phyloP scores from a whole-genome alignment of 306 rosid species.

The Ziziphus jujuba region DNA sequence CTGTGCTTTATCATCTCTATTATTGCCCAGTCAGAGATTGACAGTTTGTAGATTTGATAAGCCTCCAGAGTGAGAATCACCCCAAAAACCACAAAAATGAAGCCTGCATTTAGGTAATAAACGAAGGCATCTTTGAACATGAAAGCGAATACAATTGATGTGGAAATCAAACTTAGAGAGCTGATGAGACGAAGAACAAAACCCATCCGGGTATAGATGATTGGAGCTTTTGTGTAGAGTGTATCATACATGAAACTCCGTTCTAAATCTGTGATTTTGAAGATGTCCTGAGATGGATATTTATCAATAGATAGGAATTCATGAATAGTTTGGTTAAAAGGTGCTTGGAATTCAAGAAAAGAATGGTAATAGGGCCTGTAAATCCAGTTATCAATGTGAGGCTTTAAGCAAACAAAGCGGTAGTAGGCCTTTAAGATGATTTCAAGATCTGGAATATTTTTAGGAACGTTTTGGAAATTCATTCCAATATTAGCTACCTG shows the following conservation, averaged over 20 bases:
- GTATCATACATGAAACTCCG: slow-evolving; percentile 70
- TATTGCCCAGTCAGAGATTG: slow-evolving; percentile 61
- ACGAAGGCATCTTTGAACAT: too few species aligned
- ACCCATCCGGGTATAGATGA: slow-evolving; percentile 52
- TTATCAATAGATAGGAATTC: too few species aligned
- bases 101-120: background rate
- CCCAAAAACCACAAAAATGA: slow-evolving; percentile 45
- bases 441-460: too few species aligned
- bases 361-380: too few species aligned
- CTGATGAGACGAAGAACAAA: slow-evolving; percentile 46
- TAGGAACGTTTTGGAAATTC: too few species aligned
- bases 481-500: too few species aligned
- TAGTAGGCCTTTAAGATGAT: too few species aligned
- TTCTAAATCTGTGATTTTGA: slow-evolving; percentile 54
- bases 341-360: too few species aligned
- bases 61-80: slow-evolving; percentile 45
- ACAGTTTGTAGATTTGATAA: slow-evolving; percentile 50
- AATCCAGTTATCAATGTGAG: too few species aligned
- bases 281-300: slow-evolving; percentile 29
- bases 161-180: slow-evolving; percentile 36
- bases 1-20: slow-evolving; percentile 43
- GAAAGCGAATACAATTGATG: slow-evolving; percentile 35
- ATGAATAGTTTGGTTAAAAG: too few species aligned
- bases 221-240: slow-evolving; percentile 59
- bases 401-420: too few species aligned